Conservation (phyloP, 2,329 filamentous ascomycete species). For the Penicillium sp. region DNA sequence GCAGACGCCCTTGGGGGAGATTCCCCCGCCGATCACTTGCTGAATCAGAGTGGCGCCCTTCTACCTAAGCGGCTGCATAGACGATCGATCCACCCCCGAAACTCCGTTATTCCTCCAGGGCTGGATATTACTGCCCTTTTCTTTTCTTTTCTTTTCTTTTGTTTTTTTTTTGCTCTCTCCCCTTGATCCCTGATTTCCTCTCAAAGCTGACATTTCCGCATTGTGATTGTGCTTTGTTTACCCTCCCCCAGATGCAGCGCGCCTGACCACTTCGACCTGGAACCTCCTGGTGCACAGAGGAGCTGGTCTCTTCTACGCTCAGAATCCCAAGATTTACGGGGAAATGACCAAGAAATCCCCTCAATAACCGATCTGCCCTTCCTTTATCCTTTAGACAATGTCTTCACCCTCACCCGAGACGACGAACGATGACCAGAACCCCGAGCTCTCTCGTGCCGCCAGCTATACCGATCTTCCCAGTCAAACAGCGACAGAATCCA, state of each 20-base stretch:
- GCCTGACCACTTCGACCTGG: conserved; percentile 20
- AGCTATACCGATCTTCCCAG: conserved; percentile 57
- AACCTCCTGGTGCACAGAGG: conserved; percentile 33
- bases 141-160: conserved; percentile 3
- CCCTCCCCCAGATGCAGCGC: conserved; percentile 19
- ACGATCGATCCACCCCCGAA: conserved; percentile 13
- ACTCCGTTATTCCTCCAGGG: conserved; percentile 9
- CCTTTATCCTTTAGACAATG: conserved; percentile 29
- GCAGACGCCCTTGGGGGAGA: conserved; percentile 1
- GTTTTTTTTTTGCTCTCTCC: no score
- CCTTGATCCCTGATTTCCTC: not conserved
- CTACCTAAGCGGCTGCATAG: conserved; percentile 9
- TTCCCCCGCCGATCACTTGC: conserved; percentile 19
- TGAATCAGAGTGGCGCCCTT: conserved; percentile 19
- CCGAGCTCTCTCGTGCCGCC: conserved; percentile 51
- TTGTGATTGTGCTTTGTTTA: conserved; percentile 9
- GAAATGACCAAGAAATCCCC: conserved; percentile 31
- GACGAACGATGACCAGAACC: conserved; percentile 25
- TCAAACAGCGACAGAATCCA: conserved; percentile 32
- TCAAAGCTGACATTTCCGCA: not conserved
- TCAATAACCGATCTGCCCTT: conserved; percentile 17
- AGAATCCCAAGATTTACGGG: conserved; percentile 21
- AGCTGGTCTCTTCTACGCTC: conserved; percentile 42
- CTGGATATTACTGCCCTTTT: not conserved
- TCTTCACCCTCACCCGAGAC: conserved; percentile 28